Base-by-base conservation (phyloP, 2,329 filamentous ascomycete genomes). In the Sphaerulina populicola region DNA sequence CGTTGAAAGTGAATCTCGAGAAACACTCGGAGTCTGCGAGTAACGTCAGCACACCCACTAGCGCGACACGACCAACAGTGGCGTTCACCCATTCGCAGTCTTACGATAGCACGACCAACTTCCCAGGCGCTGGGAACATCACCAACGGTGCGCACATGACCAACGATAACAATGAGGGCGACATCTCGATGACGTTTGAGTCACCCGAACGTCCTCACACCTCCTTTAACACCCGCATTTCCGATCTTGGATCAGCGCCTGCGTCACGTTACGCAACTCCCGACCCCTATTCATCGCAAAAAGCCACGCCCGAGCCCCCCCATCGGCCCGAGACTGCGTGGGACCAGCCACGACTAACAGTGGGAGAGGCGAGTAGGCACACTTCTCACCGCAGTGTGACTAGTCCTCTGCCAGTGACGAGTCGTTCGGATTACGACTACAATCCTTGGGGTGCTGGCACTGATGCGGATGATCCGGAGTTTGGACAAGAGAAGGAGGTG, bases 1-100 rank as follows among this genome's bases (percentile, higher is more conserved):
- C 90, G 0, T 94, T 96, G 78, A 93, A 88, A 66, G 77, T 96
- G 45, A 40, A 47, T 23, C 44, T 58, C 8, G 51, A 48, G 15
- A 46, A 47, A 44, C 46, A 43, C 35, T n/a, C n/a, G n/a, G 46
- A 49, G 14, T 44, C 44, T 21, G 37, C 47, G 10, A 45, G 46
- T 30, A 43, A 14, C 21, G 44, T 35, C 2, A 52, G 48, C 27
- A 52, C 46, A 15, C 47, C 48, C 14, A 51, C 33, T 4, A 55
- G 42, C n/a, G 29, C 41, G 23, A 49, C 55, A 14, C 40, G 53
- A 42, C 51, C 51, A 12, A 44, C 37, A n/a, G 14, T 47, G 6
- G 41, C 39, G 39, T 39, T 29, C 23, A 31, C 30, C 27, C 53
- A 50, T 8, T 52, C 36, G 4, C 53, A 50, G 37, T 55, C 52